A percentile compares a stretch with the other conserved stretches of the same genome.
These are phyloP conservation scores for Camellia oleifera DNA, from an alignment of 179 eudicot genomes.

Conservation along the genomic window DNA sequence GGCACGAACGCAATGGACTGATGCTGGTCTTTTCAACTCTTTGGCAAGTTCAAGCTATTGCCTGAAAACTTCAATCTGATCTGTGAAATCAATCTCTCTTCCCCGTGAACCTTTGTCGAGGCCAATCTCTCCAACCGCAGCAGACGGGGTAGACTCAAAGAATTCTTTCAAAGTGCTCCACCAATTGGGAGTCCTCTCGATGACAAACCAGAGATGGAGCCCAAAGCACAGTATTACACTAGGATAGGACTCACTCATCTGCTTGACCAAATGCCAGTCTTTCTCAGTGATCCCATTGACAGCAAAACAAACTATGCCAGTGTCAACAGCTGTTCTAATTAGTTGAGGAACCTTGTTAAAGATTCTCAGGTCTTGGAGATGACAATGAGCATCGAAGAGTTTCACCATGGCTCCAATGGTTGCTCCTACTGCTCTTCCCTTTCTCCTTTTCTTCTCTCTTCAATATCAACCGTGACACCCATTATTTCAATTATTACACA, in stretches of 20 bases:
- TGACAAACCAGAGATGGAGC: slow-evolving; percentile 75
- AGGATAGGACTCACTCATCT: slow-evolving; percentile 66
- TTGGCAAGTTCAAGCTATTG: slow-evolving; percentile 81
- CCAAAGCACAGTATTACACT: slow-evolving; percentile 78
- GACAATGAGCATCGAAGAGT: slow-evolving; percentile 94
- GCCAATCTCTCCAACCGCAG: slow-evolving; percentile 95
- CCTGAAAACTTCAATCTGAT: slow-evolving; percentile 63
- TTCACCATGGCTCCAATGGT: slow-evolving; percentile 44
- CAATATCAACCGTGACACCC: neutral
- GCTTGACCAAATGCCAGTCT: slow-evolving; percentile 86
- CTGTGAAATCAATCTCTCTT: slow-evolving; percentile 64
- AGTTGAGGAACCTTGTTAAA: slow-evolving; percentile 48
- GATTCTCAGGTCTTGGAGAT: slow-evolving; percentile 91
- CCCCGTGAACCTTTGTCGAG: slow-evolving; percentile 78
- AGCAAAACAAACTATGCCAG: slow-evolving; percentile 67
- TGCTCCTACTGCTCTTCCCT: neutral
- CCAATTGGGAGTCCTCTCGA: slow-evolving; percentile 62
- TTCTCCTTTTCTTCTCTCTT: neutral
- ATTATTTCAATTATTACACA: neutral
- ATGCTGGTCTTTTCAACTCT: slow-evolving; percentile 75
- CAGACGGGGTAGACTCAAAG: slow-evolving; percentile 62
- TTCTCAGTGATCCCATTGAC: slow-evolving; percentile 81
- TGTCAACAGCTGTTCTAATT: slow-evolving; percentile 56
- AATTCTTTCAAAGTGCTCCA: slow-evolving; percentile 47
- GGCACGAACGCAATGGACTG: slow-evolving; percentile 94